phyloP scores from a whole-genome alignment of 2,329 filamentous ascomycete species.

The Alternaria sp. region DNA sequence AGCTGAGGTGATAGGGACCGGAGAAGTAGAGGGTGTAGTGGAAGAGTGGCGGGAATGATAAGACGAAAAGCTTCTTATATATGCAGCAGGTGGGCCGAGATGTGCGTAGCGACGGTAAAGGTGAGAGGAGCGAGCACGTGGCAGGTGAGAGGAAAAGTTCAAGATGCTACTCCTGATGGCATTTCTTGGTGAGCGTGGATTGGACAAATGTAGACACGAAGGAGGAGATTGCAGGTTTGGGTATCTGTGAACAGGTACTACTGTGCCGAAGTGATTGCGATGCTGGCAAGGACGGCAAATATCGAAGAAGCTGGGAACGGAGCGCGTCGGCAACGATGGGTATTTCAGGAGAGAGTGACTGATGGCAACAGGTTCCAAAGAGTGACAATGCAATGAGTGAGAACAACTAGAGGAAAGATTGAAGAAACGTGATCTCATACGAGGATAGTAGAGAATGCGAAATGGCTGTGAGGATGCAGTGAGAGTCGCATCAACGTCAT shows the following conservation, averaged over 20 bases:
- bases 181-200: not conserved
- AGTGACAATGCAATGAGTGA: slow-evolving; percentile 1
- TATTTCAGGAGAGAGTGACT: slow-evolving; percentile 4
- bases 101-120: slow-evolving; percentile 4
- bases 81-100: not conserved
- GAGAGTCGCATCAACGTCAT: slow-evolving; percentile 11
- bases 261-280: not conserved
- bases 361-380: not conserved
- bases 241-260: not conserved
- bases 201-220: not conserved
- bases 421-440: not conserved
- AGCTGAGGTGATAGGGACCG: not conserved
- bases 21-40: slow-evolving; percentile 1
- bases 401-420: not conserved
- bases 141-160: slow-evolving; percentile 10
- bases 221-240: rapidly evolving
- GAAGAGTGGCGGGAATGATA: slow-evolving; percentile 2
- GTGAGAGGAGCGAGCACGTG: slow-evolving; percentile 6
- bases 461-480: not conserved
- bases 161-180: not conserved
- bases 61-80: not conserved
- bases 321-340: slow-evolving; percentile 4
- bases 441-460: not conserved
- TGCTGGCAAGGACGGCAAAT: not conserved
- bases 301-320: not conserved